Evolutionary conservation across 257 asterid species (phyloP).

Genomic region (Rehmannia glutinosa): DNA sequence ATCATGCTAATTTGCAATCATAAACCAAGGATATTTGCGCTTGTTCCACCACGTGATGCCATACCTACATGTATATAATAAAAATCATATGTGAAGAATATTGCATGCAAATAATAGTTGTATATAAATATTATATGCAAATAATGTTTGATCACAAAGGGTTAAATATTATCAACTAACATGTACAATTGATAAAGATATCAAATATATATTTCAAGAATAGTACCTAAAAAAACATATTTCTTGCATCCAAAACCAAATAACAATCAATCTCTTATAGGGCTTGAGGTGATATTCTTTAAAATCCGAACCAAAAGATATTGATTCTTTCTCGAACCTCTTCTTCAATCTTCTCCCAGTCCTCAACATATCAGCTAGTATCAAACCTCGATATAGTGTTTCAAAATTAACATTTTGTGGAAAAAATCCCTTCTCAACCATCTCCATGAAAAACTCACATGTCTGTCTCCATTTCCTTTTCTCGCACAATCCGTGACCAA

Average conservation of each 20-base stretch:
- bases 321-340: slow-evolving; percentile 81
- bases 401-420: slow-evolving; percentile 84
- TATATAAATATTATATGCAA: too few species aligned
- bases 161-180: neutral
- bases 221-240: neutral
- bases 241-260: neutral
- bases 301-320: slow-evolving; percentile 66
- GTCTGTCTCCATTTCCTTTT: slow-evolving; percentile 66
- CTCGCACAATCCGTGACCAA: slow-evolving; percentile 74
- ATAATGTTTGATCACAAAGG: neutral
- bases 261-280: slow-evolving; percentile 50
- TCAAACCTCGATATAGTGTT: slow-evolving; percentile 74
- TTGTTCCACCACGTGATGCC: too few species aligned
- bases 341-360: slow-evolving; percentile 90
- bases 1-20: too few species aligned
- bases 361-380: slow-evolving; percentile 80
- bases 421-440: slow-evolving; percentile 84
- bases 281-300: slow-evolving; percentile 68
- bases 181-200: neutral
- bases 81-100: too few species aligned
- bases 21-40: too few species aligned
- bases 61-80: too few species aligned
- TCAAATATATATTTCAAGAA: neutral
- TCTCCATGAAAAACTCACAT: slow-evolving; percentile 70
- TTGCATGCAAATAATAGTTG: too few species aligned